Conservation (phyloP, 2,329 filamentous ascomycete species). For the Neofusicoccum sp. region DNA sequence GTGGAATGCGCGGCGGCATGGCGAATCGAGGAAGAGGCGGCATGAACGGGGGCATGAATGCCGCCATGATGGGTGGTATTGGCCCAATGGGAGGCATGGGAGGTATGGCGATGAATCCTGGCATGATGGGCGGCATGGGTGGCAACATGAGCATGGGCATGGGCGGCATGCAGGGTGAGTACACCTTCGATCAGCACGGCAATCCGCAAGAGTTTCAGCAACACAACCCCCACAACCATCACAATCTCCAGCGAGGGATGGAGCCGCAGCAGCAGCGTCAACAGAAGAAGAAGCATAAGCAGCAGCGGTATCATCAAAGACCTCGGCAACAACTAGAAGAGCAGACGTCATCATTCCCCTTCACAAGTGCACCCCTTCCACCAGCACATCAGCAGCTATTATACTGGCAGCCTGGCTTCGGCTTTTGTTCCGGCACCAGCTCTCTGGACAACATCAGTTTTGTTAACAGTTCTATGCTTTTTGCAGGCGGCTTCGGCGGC, state of each 20-base stretch:
- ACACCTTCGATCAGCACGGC: slow-evolving; percentile 1
- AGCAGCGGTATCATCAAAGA: background rate
- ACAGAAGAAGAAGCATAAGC: background rate
- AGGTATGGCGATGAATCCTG: slow-evolving; percentile 50
- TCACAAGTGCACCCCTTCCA: background rate
- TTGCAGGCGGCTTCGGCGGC: slow-evolving; percentile 62
- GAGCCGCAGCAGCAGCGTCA: background rate
- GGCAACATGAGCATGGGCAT: slow-evolving; percentile 53
- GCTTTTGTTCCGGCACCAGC: background rate
- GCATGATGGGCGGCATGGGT: slow-evolving; percentile 23
- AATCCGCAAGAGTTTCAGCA: slow-evolving; percentile 1
- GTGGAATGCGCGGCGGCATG: slow-evolving; percentile 49
- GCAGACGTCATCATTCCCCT: background rate
- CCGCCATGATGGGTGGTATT: slow-evolving; percentile 39
- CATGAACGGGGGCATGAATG: slow-evolving; percentile 39
- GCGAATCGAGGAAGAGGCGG: slow-evolving; percentile 38
- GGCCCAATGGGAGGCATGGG: slow-evolving; percentile 47
- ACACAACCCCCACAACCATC: background rate
- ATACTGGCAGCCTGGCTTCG: background rate
- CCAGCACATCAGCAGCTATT: background rate
- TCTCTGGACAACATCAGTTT: background rate
- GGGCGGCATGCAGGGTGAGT: slow-evolving; percentile 43
- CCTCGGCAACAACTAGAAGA: background rate
- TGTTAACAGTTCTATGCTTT: slow-evolving; percentile 9
- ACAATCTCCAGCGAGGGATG: background rate